phyloP scores from a whole-genome alignment of 73 alveolate species.

The Loxodes magnus region DNA sequence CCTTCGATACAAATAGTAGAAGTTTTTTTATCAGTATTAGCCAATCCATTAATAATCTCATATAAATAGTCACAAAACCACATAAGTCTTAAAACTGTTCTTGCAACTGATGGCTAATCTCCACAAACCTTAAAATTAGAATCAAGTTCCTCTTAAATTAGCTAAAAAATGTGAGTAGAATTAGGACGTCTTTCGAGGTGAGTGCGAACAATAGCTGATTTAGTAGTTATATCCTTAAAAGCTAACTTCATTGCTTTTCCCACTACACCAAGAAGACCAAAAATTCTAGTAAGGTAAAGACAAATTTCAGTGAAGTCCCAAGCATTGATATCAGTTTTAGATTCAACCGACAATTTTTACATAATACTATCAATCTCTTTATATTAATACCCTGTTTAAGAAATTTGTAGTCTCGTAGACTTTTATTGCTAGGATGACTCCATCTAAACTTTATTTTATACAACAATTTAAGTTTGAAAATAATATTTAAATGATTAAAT shows the following conservation, averaged over 20 bases:
- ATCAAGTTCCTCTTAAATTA: neutral
- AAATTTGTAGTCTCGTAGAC: too few species aligned
- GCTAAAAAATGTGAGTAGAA: neutral
- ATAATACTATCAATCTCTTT: too few species aligned
- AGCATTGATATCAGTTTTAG: too few species aligned
- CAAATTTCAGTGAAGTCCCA: too few species aligned
- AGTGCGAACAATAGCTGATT: slow-evolving; percentile 22
- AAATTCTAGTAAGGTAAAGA: too few species aligned
- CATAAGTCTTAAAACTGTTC: slow-evolving; percentile 49
- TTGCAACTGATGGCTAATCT: slow-evolving; percentile 37
- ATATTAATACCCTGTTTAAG: too few species aligned
- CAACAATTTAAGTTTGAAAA: too few species aligned
- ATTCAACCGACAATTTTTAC: too few species aligned
- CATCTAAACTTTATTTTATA: too few species aligned
- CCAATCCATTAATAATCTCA: slow-evolving; percentile 9
- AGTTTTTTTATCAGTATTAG: slow-evolving; percentile 20
- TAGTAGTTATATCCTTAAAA: slow-evolving; percentile 35
- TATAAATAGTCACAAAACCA: slow-evolving; percentile 46
- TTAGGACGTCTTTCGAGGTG: slow-evolving; percentile 4
- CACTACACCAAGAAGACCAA: too few species aligned
- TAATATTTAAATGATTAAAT: too few species aligned
- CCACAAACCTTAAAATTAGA: slow-evolving; percentile 3
- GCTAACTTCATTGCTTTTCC: slow-evolving; percentile 45
- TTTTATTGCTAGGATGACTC: too few species aligned
- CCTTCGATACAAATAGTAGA: slow-evolving; percentile 33